Evolutionary conservation across 148 eudicot species (phyloP), one percentile per base, ranked within the genome.

Genomic region (Hydrangea macrophylla): DNA sequence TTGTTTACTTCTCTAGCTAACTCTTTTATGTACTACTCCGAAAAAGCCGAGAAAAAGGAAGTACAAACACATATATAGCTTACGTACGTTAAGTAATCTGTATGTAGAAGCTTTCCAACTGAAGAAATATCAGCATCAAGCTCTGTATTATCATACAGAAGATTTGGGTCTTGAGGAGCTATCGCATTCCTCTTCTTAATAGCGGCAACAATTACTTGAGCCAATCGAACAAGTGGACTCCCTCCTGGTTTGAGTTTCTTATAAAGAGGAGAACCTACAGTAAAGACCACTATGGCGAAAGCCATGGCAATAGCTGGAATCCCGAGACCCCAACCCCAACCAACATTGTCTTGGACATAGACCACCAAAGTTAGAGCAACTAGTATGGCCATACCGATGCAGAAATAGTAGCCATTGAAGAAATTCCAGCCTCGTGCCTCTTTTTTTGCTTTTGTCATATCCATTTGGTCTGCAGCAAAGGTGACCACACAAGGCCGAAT

Each of bases 241-340:
- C 92, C 92, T 17, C 76, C 86, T 0, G 88, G 88, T 40, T 80
- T 78, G 9, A 75, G 58, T 20, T 70, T 82, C 48, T 33, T 80
- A 66, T 87, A 87, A 57, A 80, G 63, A 18, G 83, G 79, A 13
- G 78, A 67, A 3, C 86, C 92, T 0, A 80, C 27, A 30, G 82
- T 60, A 62, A 84, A 87, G 2, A 68, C 82, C 5, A 80, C 9
- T 13, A 82, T 28, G 1, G 92, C 80, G 0, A 87, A 25, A 6
- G 70, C 92, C 88, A 87, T 84, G 62, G 72, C 77, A 12, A 84
- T 73, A 1, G 92, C 80, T 37, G 88, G 92, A 37, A 87, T 75
- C 1, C 88, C 92, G n/a, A 84, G 78, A 4, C 92, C 92, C 80
- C 85, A 75, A 0, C 69, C 83, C 92, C 92, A 87, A 5, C 88